These are phyloP conservation scores for Cucumis melo DNA, from an alignment of 306 rosid species.

Conservation along the genomic window DNA sequence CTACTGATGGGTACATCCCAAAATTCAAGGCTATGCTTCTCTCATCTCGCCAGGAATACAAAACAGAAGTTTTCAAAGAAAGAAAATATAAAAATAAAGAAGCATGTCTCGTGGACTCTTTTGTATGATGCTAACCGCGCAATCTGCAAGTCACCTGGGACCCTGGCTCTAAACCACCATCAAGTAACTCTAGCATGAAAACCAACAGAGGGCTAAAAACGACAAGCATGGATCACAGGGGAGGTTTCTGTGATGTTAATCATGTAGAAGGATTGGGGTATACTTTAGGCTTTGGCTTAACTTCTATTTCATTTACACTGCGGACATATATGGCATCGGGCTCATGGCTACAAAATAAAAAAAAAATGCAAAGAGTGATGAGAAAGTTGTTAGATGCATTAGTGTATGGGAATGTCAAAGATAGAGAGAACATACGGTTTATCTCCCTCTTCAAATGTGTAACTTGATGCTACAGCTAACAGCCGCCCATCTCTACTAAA, in stretches of 20 bases:
- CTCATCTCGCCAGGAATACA: constrained; percentile 1
- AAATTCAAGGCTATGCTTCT: neutral
- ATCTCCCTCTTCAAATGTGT: constrained; percentile 89
- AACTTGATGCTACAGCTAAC: constrained; percentile 93
- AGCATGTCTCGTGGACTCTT: neutral
- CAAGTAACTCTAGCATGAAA: neutral
- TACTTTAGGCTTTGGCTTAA: constrained; percentile 95
- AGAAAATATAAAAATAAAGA: neutral
- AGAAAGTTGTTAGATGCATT: neutral
- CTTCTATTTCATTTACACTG: constrained; percentile 85
- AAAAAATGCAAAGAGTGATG: neutral
- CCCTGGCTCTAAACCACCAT: constrained; percentile 8
- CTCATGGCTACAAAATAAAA: constrained; percentile 54
- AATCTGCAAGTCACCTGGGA: neutral
- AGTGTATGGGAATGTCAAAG: neutral
- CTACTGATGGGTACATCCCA: constrained; percentile 1
- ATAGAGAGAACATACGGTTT: constrained; percentile 30
- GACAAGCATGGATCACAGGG: neutral
- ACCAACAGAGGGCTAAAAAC: neutral
- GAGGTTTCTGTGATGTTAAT: constrained; percentile 3
- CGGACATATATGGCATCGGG: constrained; percentile 85
- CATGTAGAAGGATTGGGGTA: constrained; percentile 57
- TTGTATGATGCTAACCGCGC: neutral
- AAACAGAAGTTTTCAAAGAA: neutral
- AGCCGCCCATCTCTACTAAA: constrained; percentile 95